phyloP scores from a whole-genome alignment of 2,329 filamentous ascomycete species.

The Atkinsonella texensis region DNA sequence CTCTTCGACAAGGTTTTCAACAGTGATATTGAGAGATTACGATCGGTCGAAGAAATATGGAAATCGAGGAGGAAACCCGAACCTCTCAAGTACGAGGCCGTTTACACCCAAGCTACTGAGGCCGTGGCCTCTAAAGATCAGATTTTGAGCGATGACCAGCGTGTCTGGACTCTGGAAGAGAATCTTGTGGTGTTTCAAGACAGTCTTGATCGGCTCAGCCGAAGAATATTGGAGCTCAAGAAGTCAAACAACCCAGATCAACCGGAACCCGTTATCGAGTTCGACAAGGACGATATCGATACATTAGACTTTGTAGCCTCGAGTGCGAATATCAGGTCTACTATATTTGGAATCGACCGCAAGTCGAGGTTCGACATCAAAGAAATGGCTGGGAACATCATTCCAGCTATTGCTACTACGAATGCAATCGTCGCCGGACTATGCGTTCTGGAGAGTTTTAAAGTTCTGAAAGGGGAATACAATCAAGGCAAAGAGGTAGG shows the following conservation, averaged over 20 bases:
- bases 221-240: slow-evolving; percentile 56
- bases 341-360: slow-evolving; percentile 75
- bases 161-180: slow-evolving; percentile 68
- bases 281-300: slow-evolving; percentile 95
- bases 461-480: slow-evolving; percentile 66
- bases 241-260: slow-evolving; percentile 31
- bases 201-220: slow-evolving; percentile 66
- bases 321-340: slow-evolving; percentile 78
- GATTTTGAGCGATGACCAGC: slow-evolving; percentile 56
- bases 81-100: slow-evolving; percentile 54
- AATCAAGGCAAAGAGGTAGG: slow-evolving; percentile 60
- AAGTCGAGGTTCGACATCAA: slow-evolving; percentile 96
- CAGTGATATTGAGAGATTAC: slow-evolving; percentile 68
- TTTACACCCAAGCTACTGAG: slow-evolving; percentile 40
- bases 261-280: slow-evolving; percentile 58
- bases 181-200: slow-evolving; percentile 80
- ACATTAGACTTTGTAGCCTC: slow-evolving; percentile 90
- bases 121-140: slow-evolving; percentile 40
- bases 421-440: slow-evolving; percentile 93
- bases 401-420: slow-evolving; percentile 93
- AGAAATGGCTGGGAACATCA: slow-evolving; percentile 99
- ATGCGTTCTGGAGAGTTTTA: slow-evolving; percentile 86
- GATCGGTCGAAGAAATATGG: slow-evolving; percentile 95
- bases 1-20: slow-evolving; percentile 92
- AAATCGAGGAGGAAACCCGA: slow-evolving; percentile 66